Conservation (phyloP, 306 rosid species). For the Acacia crassicarpa region DNA sequence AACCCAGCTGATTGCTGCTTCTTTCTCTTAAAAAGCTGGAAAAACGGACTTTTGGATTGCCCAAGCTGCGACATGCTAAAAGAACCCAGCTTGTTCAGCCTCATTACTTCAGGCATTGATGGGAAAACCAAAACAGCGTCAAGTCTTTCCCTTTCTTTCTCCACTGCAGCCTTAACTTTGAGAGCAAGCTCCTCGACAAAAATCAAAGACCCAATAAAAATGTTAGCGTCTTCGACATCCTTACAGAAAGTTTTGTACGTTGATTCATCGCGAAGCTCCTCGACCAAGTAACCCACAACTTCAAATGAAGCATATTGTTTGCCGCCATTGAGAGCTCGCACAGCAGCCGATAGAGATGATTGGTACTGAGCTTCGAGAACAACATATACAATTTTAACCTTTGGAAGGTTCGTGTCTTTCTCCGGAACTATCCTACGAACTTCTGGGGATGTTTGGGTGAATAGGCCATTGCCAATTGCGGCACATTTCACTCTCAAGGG, state of each 20-base stretch:
- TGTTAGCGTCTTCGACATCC: conserved; percentile 86
- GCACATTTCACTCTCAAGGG: conserved; percentile 67
- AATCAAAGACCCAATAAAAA: conserved; percentile 90
- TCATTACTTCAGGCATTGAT: conserved; percentile 99
- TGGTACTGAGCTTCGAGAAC: conserved; percentile 98
- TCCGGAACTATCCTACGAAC: conserved; percentile 88
- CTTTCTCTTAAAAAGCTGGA: conserved; percentile 86
- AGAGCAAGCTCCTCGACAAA: conserved; percentile 96
- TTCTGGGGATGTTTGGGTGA: conserved; percentile 91
- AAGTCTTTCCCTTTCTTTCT: conserved; percentile 82
- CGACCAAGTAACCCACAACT: conserved; percentile 92
- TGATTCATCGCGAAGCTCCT: conserved; percentile 74
- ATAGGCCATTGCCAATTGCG: conserved; percentile 84
- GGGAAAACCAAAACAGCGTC: conserved; percentile 97
- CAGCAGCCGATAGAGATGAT: conserved; percentile 85
- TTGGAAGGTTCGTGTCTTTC: conserved; percentile 59
- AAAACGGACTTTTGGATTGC: conserved; percentile 85
- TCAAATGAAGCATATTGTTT: conserved; percentile 60
- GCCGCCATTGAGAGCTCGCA: conserved; percentile 57
- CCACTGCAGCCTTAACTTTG: conserved; percentile 81
- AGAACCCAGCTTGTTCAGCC: conserved; percentile 85
- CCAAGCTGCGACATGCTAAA: conserved; percentile 96
- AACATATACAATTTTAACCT: conserved; percentile 81
- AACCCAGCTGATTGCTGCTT: conserved; percentile 85
- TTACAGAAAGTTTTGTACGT: conserved; percentile 64